Base-by-base conservation (phyloP, 805 yeast genomes). In the Millerozyma miso region DNA sequence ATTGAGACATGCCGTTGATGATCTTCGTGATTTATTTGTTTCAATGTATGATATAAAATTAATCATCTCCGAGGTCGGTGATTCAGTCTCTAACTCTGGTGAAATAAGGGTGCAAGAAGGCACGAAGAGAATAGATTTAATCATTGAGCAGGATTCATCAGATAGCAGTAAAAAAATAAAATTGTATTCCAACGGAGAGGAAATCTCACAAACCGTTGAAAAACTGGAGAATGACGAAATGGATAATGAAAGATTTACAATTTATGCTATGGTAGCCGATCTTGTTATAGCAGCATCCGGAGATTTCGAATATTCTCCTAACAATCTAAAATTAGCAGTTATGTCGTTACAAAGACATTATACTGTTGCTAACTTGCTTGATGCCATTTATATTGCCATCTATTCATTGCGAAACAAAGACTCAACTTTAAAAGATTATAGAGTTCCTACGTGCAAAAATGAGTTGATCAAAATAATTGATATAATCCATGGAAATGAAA, bases 311-410 rank as follows among this genome's bases (percentile, higher is more conserved):
- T 23, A 23, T 10, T 77, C 83, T 50, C 83, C 83, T 68, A 77
- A 69, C 56, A 67, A 57, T 60, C 77, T 77, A 54, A 77, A 76
- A 61, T 76, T 76, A 48, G 59, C 58, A 3, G 83, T 77, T 33
- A 77, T 79, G 53, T 69, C 76, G 62, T 77, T 77, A 56, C 77
- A 68, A 10, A 23, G 29, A 23, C 29, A 23, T 23, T 23, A 7
- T 23, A 23, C 29, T 7, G 10, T 23, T 10, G 29, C 29, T 23
- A 23, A 23, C 29, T 23, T 23, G 10, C 29, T 23, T 6, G 29
- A 23, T 23, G 6, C 29, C 29, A 23, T 23, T 23, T 6, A 23
- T 6, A 23, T 7, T 10, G 29, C 29, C 6, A 23, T 23, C 10
- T 7, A 23, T 23, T 7, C 10, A 23, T 23, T 23, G 10, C 29